Conservation (phyloP, 2,329 filamentous ascomycete species). For the Trichoderma atrobrunneum region DNA sequence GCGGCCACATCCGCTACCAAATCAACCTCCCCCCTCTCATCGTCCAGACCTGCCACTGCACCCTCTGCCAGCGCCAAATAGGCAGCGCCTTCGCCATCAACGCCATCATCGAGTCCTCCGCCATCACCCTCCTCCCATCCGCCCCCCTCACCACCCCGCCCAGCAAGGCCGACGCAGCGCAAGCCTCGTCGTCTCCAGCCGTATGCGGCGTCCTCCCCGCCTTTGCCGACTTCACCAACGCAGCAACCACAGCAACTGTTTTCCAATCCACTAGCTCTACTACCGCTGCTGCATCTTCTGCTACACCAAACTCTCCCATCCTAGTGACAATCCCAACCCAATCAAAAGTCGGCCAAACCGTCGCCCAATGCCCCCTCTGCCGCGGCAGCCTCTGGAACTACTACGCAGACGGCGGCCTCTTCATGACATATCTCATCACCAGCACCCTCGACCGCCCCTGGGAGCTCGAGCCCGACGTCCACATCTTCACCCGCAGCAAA, state of each 20-base stretch:
- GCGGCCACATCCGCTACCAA: conserved; percentile 66
- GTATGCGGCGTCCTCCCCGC: conserved; percentile 20
- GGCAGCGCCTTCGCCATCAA: conserved; percentile 42
- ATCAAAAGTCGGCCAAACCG: conserved; percentile 40
- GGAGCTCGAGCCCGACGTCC: conserved; percentile 42
- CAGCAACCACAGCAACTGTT: conserved; percentile 17
- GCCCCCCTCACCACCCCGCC: conserved; percentile 22
- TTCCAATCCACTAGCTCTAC: not conserved
- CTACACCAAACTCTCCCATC: conserved; percentile 14
- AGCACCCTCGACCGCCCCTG: conserved; percentile 44
- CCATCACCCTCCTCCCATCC: conserved; percentile 34
- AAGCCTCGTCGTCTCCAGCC: not conserved
- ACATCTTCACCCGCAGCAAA: conserved; percentile 43
- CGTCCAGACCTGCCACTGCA: conserved; percentile 48
- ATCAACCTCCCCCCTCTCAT: conserved; percentile 53
- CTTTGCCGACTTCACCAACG: conserved; percentile 25
- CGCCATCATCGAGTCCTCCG: conserved; percentile 40
- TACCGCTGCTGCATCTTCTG: not conserved
- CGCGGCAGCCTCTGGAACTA: conserved; percentile 40
- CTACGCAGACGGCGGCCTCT: conserved; percentile 35
- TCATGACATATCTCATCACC: conserved; percentile 39
- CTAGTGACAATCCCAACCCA: conserved; percentile 36
- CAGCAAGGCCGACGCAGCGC: not conserved
- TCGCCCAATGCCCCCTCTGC: conserved; percentile 44
- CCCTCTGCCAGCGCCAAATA: conserved; percentile 44